Percentiles rank a stretch among this genome's conserved stretches.
These are phyloP conservation scores for Vaccinium corymbosum DNA, from an alignment of 148 eudicot species.

Conservation along the genomic window DNA sequence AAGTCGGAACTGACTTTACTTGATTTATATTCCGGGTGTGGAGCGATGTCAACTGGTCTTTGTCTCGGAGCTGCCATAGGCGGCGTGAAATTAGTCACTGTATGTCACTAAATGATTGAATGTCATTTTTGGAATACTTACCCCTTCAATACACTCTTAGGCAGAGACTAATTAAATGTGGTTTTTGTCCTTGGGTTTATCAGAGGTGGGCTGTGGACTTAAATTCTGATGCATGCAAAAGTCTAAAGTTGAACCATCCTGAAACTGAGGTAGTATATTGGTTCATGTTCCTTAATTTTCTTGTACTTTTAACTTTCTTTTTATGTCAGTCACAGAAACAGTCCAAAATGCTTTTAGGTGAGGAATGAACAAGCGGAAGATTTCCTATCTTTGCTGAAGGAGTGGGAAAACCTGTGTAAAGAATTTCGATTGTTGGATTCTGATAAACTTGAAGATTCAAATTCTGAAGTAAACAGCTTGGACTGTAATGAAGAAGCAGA, in stretches of 20 bases:
- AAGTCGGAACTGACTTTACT: constrained; percentile 12
- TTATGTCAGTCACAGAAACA: not conserved
- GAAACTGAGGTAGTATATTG: constrained; percentile 26
- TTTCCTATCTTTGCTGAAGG: constrained; percentile 28
- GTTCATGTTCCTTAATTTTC: not conserved
- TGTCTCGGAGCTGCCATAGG: constrained; percentile 20
- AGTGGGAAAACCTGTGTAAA: constrained; percentile 34
- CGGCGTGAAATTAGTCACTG: constrained; percentile 25
- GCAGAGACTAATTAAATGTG: not conserved
- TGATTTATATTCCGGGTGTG: constrained; percentile 36
- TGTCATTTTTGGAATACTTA: not conserved
- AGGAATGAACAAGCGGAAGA: constrained; percentile 39
- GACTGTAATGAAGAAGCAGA: constrained; percentile 13
- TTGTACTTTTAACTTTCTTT: not conserved
- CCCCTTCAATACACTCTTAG: not conserved
- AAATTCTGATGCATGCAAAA: constrained; percentile 33
- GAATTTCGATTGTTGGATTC: constrained; percentile 17
- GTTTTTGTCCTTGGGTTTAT: not conserved
- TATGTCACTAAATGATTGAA: constrained; percentile 6
- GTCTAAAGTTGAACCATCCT: constrained; percentile 34
- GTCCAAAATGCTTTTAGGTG: constrained; percentile 24
- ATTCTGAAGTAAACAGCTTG: not conserved
- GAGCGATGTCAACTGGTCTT: constrained; percentile 41
- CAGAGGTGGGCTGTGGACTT: constrained; percentile 46
- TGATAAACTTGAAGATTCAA: not conserved